Evolutionary conservation across 192 early-diverging fungal genomes (phyloP).

Genomic region (Allomyces macrogynus): DNA sequence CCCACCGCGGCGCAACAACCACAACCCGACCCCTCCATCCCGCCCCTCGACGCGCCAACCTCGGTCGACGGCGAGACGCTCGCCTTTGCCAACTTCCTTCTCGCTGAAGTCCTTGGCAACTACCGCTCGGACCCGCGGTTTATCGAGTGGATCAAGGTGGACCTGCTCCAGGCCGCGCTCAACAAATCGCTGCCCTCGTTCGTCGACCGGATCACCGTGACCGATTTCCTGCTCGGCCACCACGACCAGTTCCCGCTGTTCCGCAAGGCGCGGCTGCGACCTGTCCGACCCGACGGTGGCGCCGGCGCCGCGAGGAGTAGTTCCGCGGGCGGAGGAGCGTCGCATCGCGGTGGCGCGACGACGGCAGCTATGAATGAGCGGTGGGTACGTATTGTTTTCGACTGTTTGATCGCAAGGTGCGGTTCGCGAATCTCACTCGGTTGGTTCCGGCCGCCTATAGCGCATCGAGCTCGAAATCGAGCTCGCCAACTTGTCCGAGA

Average conservation of each 20-base stretch:
- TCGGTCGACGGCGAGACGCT: neutral
- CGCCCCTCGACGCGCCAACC: neutral
- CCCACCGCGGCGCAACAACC: too few relatives aligned
- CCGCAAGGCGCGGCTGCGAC: neutral
- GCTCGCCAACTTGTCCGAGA: neutral
- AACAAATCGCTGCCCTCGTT: neutral
- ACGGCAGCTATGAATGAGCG: neutral
- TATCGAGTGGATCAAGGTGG: neutral
- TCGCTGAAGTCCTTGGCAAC: neutral
- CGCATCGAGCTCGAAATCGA: neutral
- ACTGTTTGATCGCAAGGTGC: neutral
- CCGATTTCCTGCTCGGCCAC: neutral
- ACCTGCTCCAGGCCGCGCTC: neutral
- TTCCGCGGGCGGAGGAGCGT: too few relatives aligned
- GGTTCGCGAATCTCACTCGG: too few relatives aligned
- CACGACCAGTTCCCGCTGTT: neutral
- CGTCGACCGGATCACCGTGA: neutral
- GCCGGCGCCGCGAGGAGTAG: neutral
- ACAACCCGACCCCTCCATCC: neutral
- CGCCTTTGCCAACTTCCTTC: neutral
- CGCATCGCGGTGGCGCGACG: too few relatives aligned
- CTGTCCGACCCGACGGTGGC: neutral
- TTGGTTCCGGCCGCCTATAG: neutral
- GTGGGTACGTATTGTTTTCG: neutral
- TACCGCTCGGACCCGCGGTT: neutral